Percentiles rank a stretch among this genome's conserved stretches.
Conservation (phyloP, 257 asterid genomes). For the Salvia rosmarinus region DNA sequence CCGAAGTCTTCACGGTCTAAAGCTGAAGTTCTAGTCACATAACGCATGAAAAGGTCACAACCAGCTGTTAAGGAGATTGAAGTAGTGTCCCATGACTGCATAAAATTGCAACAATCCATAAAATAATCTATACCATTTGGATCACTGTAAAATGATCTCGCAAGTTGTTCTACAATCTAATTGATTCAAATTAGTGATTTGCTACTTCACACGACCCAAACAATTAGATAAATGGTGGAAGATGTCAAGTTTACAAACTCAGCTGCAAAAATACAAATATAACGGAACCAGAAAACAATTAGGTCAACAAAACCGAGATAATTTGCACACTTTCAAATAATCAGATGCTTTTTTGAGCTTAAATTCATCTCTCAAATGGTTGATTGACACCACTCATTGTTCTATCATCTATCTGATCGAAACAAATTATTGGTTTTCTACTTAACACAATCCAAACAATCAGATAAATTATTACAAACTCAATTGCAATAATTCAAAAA, state of each 20-base stretch:
- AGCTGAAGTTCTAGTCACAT: constrained; percentile 93
- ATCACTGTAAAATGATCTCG: not conserved
- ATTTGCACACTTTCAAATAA: constrained; percentile 61
- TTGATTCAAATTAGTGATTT: not conserved
- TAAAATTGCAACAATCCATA: constrained; percentile 3
- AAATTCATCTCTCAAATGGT: constrained; percentile 41
- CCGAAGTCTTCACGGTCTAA: constrained; percentile 82
- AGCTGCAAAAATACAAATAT: not conserved
- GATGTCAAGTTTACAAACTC: constrained; percentile 6
- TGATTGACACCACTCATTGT: not conserved
- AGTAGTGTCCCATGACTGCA: constrained; percentile 96
- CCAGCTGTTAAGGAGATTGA: constrained; percentile 96
- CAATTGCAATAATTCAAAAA: not conserved
- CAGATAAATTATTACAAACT: not conserved
- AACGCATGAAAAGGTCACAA: constrained; percentile 91
- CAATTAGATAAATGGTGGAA: not conserved
- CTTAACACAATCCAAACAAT: not conserved
- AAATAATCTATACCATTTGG: not conserved
- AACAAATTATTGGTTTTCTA: not conserved
- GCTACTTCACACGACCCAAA: constrained; percentile 1
- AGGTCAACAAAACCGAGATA: not conserved
- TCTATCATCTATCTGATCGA: not conserved
- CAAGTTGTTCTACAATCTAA: not conserved
- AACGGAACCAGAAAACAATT: not conserved
- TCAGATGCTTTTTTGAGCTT: constrained; percentile 86